phyloP scores from a whole-genome alignment of 202 grass and related monocot species.

The Musa balbisiana region DNA sequence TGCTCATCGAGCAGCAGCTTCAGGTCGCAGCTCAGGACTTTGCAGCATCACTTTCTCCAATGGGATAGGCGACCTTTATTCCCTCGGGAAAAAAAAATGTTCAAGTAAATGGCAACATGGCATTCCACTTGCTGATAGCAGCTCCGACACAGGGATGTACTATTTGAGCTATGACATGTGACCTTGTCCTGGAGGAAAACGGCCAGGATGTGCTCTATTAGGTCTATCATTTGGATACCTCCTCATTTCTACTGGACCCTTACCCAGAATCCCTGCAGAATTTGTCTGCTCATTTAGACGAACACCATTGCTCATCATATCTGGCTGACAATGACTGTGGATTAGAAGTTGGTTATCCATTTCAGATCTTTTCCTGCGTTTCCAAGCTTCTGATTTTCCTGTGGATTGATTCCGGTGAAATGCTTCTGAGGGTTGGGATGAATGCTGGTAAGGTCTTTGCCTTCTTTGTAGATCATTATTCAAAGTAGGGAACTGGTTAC shows the following conservation, averaged over 20 bases:
- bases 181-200: conserved; percentile 52
- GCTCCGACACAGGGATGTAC: neutral
- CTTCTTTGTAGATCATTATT: conserved; percentile 49
- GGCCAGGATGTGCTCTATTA: conserved; percentile 53
- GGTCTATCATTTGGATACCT: conserved; percentile 71
- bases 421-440: conserved; percentile 34
- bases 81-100: conserved; percentile 10
- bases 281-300: conserved; percentile 55
- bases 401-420: conserved; percentile 53
- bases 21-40: neutral
- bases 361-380: conserved; percentile 68
- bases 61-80: conserved; percentile 25
- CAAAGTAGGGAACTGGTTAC: conserved; percentile 50
- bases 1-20: conserved; percentile 10
- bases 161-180: conserved; percentile 44
- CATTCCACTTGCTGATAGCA: conserved; percentile 8
- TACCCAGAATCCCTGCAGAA: conserved; percentile 87
- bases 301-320: conserved; percentile 54
- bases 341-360: conserved; percentile 41
- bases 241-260: conserved; percentile 70
- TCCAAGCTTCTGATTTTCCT: conserved; percentile 85
- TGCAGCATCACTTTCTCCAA: neutral
- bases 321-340: conserved; percentile 40
- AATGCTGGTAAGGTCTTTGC: conserved; percentile 49
- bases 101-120: conserved; percentile 4